These are phyloP conservation scores for Penicillium aurantiogriseum DNA, from an alignment of 2,329 filamentous ascomycete species.

Conservation along the genomic window DNA sequence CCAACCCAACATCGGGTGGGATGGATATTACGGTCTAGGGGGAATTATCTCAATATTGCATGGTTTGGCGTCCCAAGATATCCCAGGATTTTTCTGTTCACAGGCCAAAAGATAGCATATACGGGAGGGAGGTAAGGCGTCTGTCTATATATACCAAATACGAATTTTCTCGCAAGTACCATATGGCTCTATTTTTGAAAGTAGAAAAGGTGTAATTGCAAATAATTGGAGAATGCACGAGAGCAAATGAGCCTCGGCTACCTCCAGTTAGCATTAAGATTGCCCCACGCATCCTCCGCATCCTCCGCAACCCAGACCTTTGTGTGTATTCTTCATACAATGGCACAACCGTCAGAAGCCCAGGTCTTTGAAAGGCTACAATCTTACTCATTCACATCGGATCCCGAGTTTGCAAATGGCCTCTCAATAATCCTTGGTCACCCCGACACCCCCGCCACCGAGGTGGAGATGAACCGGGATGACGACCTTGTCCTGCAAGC, in stretches of 20 bases:
- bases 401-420: conserved; percentile 48
- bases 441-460: conserved; percentile 37
- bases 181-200: not conserved
- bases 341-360: conserved; percentile 7
- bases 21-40: conserved; percentile 33
- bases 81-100: not conserved
- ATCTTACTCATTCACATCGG: conserved; percentile 42
- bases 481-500: conserved; percentile 47
- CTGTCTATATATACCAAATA: not conserved
- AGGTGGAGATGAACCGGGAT: conserved; percentile 38
- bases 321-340: conserved; percentile 8
- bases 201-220: not conserved
- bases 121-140: not conserved
- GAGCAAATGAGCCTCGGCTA: conserved; percentile 14
- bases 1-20: conserved; percentile 31
- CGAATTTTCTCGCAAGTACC: not conserved
- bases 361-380: conserved; percentile 34
- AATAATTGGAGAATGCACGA: not conserved
- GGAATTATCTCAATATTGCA: conserved; percentile 6
- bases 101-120: not conserved
- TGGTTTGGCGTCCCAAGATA: conserved; percentile 16
- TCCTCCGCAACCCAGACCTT: not conserved
- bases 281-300: conserved; percentile 13
- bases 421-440: conserved; percentile 49
- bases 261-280: not conserved